Evolutionary conservation across 2,329 filamentous ascomycete species (phyloP).

Genomic region (Apiospora saccharicola): DNA sequence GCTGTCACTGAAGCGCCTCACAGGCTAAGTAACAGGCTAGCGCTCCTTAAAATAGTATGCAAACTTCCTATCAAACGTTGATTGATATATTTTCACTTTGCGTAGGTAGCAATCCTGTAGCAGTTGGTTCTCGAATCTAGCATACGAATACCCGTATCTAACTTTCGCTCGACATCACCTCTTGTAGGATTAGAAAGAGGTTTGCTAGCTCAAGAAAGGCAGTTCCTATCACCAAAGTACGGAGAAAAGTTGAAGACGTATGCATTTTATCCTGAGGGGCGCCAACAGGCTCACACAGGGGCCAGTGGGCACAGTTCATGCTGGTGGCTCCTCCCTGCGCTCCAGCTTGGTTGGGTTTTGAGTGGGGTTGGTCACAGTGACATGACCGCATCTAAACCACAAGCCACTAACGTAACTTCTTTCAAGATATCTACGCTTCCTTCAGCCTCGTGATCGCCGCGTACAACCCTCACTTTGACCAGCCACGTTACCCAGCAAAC

Average conservation of each 20-base stretch:
- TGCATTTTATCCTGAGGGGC: too few species aligned
- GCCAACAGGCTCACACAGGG: neutral
- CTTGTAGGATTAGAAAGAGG: too few species aligned
- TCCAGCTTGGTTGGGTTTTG: neutral
- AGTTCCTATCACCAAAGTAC: too few species aligned
- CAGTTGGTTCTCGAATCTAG: too few species aligned
- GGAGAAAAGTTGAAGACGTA: too few species aligned
- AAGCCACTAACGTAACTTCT: conserved; percentile 1
- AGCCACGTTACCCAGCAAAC: conserved; percentile 24
- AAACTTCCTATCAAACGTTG: too few species aligned
- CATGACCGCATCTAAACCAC: neutral
- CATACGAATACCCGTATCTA: too few species aligned
- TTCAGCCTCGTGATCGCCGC: conserved; percentile 8
- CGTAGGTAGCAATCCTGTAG: too few species aligned
- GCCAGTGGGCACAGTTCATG: conserved; percentile 1
- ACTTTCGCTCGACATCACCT: too few species aligned
- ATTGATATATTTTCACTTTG: too few species aligned
- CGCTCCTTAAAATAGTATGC: too few species aligned
- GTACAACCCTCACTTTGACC: neutral
- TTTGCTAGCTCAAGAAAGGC: too few species aligned
- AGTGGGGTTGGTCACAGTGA: conserved; percentile 1
- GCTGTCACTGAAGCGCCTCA: conserved; percentile 17
- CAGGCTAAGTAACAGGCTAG: neutral
- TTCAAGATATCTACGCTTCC: neutral
- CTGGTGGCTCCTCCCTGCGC: neutral